phyloP scores from a whole-genome alignment of 1,139 yeast species.

The Suhomyces maxii region DNA sequence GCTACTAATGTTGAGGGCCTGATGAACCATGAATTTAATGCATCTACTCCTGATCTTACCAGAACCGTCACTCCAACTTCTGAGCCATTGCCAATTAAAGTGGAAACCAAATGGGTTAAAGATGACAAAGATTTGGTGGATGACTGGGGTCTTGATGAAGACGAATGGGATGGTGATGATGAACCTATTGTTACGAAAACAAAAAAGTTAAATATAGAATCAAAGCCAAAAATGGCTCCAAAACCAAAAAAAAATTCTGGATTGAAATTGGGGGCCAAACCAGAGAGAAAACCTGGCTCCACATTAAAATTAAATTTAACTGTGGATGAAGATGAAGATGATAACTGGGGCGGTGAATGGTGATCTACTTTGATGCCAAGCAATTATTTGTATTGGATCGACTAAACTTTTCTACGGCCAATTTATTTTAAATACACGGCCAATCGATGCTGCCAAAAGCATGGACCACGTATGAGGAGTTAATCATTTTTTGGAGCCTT shows the following conservation, averaged over 20 bases:
- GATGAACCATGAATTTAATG: constrained; percentile 38
- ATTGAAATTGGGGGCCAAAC: constrained; percentile 31
- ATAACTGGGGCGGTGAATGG: constrained; percentile 47
- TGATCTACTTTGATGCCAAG: neutral
- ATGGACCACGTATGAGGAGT: too few relatives aligned
- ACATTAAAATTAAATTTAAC: constrained; percentile 40
- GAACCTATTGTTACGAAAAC: constrained; percentile 12
- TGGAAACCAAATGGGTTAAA: constrained; percentile 1
- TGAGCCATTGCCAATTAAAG: constrained; percentile 10
- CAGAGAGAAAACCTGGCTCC: constrained; percentile 24
- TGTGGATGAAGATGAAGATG: constrained; percentile 48
- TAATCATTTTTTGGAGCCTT: too few relatives aligned
- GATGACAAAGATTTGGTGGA: constrained; percentile 9
- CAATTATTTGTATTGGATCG: too few relatives aligned
- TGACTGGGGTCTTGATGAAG: constrained; percentile 14
- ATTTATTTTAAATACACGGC: too few relatives aligned
- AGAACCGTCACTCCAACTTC: constrained; percentile 26
- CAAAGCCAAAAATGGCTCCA: constrained; percentile 8
- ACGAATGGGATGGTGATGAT: constrained; percentile 20
- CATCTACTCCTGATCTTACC: constrained; percentile 45
- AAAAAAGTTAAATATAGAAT: constrained; percentile 4
- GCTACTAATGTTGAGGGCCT: constrained; percentile 33
- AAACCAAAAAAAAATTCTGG: constrained; percentile 20
- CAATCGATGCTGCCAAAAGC: neutral
- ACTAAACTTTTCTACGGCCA: too few relatives aligned